phyloP scores from a whole-genome alignment of 2,329 filamentous ascomycete genomes.

The Colletotrichum sp. region DNA sequence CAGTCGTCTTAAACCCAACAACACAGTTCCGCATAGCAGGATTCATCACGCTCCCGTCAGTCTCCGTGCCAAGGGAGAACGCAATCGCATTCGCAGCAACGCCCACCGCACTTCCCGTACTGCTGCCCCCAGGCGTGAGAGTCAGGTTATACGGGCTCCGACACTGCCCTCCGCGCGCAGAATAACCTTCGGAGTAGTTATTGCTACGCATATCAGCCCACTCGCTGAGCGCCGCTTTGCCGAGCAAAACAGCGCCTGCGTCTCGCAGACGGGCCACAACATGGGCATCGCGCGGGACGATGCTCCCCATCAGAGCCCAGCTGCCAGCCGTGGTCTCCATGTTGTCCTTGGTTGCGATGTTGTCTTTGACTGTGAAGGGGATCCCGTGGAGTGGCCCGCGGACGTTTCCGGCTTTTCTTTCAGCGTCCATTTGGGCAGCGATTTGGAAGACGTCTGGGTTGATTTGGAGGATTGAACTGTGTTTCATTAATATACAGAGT shows the following conservation, averaged over 20 bases:
- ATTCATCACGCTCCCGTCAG: slow-evolving; percentile 74
- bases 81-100: slow-evolving; percentile 67
- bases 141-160: slow-evolving; percentile 73
- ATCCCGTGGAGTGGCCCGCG: slow-evolving; percentile 77
- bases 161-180: slow-evolving; percentile 66
- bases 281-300: slow-evolving; percentile 71
- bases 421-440: slow-evolving; percentile 63
- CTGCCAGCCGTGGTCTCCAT: slow-evolving; percentile 78
- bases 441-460: slow-evolving; percentile 72
- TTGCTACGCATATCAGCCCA: slow-evolving; percentile 76
- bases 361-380: slow-evolving; percentile 78
- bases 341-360: slow-evolving; percentile 70
- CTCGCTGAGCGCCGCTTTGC: slow-evolving; percentile 73
- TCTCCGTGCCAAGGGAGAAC: slow-evolving; percentile 76
- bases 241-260: slow-evolving; percentile 72
- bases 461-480: slow-evolving; percentile 63
- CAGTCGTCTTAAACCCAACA: slow-evolving; percentile 78
- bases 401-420: slow-evolving; percentile 59
- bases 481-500: neutral
- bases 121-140: slow-evolving; percentile 71
- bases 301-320: slow-evolving; percentile 68
- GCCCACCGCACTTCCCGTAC: slow-evolving; percentile 68
- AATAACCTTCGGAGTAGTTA: slow-evolving; percentile 73
- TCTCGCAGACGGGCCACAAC: slow-evolving; percentile 66
- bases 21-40: slow-evolving; percentile 72